Evolutionary conservation across 2,329 filamentous ascomycete genomes (phyloP), one percentile per base, ranked within the genome.

Genomic region (Arthrinium phaeospermum): DNA sequence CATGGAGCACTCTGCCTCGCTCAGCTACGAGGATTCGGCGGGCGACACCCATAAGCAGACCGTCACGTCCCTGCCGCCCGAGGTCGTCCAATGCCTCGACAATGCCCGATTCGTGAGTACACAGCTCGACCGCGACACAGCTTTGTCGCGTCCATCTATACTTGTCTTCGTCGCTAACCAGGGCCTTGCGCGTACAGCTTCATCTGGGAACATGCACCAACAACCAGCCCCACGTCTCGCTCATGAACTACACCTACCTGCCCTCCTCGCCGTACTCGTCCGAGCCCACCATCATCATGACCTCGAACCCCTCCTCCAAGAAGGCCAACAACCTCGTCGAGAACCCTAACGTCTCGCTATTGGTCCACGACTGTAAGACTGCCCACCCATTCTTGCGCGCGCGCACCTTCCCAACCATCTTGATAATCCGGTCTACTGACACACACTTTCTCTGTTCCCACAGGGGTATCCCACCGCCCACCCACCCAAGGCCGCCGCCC

Each of bases 201-300:
- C 96, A 99, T 83, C 92, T 99, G 70, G 95, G 96, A 77, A 99
- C 96, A 72, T 97, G 93, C 82, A 91, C 91, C 77, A 88, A 93
- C 76, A 93, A 96, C 79, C 87, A 91, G 75, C 96, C 96, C 13
- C 94, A 98, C 82, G 94, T 98, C 76, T 97, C 95, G 49, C 91
- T 99, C 75, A 99, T 99, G 96, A 98, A 97, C 86, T 98, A 98
- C 86, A 98, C 96, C 80, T 98, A 98, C 84, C 92, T 99, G 30
- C 93, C 95, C 51, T 91, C 88, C 7, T 94, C 93, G 22, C 91
- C 91, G 51, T 92, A 91, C 82, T 88, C 90, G 51, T 80, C 88
- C 70, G 83, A 85, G n/a, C 92, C 94, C n/a, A 93, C 95, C 75
- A 97, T 98, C 80, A 93, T 98, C 87, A 95, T 96, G 93, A 98